A percentile compares a stretch with the other conserved stretches of the same genome.
Conservation (phyloP, 2,329 filamentous ascomycete species). For the Gaeumannomyces tritici region DNA sequence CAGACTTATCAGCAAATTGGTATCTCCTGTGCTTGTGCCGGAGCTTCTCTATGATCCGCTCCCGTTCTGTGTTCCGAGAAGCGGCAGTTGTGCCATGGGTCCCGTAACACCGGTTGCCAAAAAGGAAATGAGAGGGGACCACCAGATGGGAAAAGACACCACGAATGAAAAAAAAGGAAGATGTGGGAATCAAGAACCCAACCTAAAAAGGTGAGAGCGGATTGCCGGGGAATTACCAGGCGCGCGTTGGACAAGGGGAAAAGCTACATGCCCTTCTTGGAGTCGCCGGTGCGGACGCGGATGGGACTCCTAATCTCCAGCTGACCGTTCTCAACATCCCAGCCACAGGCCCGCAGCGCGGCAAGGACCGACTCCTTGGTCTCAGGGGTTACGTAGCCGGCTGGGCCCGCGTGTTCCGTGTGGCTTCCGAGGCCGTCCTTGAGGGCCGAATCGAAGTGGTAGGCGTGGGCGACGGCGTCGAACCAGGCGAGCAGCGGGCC, state of each 20-base stretch:
- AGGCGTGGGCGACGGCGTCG: conserved; percentile 29
- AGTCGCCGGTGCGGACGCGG: conserved; percentile 24
- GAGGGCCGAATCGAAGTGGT: conserved; percentile 24
- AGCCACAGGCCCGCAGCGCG: conserved; percentile 40
- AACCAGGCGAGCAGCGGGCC: conserved; percentile 25
- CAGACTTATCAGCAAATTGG: conserved; percentile 5
- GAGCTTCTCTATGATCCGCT: background rate
- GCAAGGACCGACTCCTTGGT: conserved; percentile 22
- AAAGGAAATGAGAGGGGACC: background rate
- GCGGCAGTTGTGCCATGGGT: background rate
- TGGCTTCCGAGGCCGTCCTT: conserved; percentile 24
- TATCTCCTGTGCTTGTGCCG: background rate
- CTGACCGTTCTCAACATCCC: conserved; percentile 55
- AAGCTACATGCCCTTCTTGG: conserved; percentile 16
- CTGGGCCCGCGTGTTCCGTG: conserved; percentile 25
- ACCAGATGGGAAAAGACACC: background rate
- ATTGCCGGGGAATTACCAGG: background rate
- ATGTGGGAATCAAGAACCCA: background rate
- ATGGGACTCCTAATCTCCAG: conserved; percentile 54
- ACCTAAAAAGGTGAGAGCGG: background rate
- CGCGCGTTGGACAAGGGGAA: background rate
- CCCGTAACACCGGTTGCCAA: background rate
- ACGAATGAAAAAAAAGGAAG: background rate
- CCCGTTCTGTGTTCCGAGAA: conserved; percentile 1
- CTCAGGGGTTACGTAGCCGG: conserved; percentile 32